Percentiles rank a stretch among this genome's conserved stretches.
Conservation (phyloP, 1,284 basidiomycete species). For the Ustilago tritici region DNA sequence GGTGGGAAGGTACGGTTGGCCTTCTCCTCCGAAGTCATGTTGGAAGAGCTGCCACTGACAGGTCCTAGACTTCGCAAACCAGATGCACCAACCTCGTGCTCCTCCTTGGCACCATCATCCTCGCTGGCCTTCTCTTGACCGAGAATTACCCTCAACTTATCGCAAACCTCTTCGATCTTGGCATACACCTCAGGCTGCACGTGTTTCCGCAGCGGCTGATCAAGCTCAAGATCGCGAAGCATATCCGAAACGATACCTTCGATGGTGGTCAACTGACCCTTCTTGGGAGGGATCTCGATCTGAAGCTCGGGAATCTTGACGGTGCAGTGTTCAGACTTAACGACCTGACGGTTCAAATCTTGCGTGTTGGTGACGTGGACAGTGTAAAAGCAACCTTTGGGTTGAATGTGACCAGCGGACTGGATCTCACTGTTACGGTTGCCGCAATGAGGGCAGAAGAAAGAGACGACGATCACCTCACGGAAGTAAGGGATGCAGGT, state of each 20-base stretch:
- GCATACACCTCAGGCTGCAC: constrained; percentile 81
- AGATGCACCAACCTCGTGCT: constrained; percentile 64
- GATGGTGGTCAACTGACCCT: constrained; percentile 93
- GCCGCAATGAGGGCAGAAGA: constrained; percentile 93
- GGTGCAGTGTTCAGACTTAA: constrained; percentile 87
- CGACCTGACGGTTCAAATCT: constrained; percentile 92
- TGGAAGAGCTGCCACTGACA: constrained; percentile 30
- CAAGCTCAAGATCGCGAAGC: constrained; percentile 81
- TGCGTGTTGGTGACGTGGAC: constrained; percentile 78
- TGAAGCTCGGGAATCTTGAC: constrained; percentile 88
- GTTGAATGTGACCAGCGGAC: constrained; percentile 85
- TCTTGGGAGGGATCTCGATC: constrained; percentile 84
- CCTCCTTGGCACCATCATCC: constrained; percentile 57
- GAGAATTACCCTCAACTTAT: constrained; percentile 78
- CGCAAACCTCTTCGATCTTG: constrained; percentile 83
- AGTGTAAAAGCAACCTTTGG: constrained; percentile 77
- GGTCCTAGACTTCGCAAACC: constrained; percentile 44
- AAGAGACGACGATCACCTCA: constrained; percentile 95
- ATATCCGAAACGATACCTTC: constrained; percentile 92
- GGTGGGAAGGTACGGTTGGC: constrained; percentile 75
- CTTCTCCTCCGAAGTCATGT: constrained; percentile 41
- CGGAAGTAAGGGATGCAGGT: constrained; percentile 96
- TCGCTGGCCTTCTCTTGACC: constrained; percentile 73
- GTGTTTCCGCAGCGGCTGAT: constrained; percentile 87
- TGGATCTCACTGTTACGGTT: constrained; percentile 93